Conservation (phyloP, 2,329 filamentous ascomycete genomes). For the Colletotrichum lindemuthianum region DNA sequence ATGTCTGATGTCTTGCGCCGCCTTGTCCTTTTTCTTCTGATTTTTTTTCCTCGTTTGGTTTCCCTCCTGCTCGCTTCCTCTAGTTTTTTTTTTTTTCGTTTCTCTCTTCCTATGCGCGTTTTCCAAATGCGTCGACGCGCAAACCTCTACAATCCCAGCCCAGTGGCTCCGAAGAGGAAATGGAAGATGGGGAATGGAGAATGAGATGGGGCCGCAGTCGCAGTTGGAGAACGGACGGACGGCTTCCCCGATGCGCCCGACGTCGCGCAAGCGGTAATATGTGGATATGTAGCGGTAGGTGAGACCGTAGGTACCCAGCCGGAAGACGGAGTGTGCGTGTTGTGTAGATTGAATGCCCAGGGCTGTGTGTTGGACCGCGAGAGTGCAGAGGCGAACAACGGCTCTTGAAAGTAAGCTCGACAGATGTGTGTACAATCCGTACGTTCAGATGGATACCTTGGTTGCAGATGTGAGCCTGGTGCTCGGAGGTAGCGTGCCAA, state of each 20-base stretch:
- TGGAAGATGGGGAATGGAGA: conserved; percentile 12
- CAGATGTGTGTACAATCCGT: neutral
- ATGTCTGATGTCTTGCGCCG: conserved; percentile 14
- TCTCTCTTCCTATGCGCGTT: neutral
- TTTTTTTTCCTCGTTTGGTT: neutral
- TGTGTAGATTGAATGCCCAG: neutral
- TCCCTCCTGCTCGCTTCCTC: neutral
- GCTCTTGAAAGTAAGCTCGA: neutral
- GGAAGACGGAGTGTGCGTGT: neutral
- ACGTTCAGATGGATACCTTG: neutral
- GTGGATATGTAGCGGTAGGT: conserved; percentile 10
- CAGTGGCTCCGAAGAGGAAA: conserved; percentile 1
- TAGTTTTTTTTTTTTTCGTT: neutral
- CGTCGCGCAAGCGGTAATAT: conserved; percentile 5
- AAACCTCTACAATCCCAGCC: conserved; percentile 4
- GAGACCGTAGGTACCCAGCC: conserved; percentile 5
- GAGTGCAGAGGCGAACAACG: neutral
- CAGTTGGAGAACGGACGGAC: conserved; percentile 13
- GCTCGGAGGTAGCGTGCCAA: too few species aligned
- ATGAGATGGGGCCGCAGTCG: too few species aligned
- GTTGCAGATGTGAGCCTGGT: too few species aligned
- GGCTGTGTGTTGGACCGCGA: neutral
- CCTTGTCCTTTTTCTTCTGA: neutral
- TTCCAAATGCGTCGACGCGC: neutral
- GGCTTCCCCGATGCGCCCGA: conserved; percentile 34